A percentile compares a stretch with the other conserved stretches of the same genome.
Conservation (phyloP, 805 yeast genomes). For the Metschnikowia matae region DNA sequence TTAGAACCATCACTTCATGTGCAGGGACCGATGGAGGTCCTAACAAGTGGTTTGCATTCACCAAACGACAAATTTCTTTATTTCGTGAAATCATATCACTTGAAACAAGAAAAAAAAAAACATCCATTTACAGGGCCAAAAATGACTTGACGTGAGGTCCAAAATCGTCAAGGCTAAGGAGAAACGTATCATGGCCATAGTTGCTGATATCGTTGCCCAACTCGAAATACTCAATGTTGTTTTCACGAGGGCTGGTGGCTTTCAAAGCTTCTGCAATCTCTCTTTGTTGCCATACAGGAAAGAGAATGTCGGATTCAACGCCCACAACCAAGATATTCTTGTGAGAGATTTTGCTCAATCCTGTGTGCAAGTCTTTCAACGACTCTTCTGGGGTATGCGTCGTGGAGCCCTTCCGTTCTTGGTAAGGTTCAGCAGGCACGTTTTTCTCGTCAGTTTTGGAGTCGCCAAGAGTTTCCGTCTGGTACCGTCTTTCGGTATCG, state of each 20-base stretch:
- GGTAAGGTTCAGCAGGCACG: conserved; percentile 50
- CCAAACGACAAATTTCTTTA: neutral
- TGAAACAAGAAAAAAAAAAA: too few species aligned
- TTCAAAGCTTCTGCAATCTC: conserved; percentile 66
- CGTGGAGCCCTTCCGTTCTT: conserved; percentile 46
- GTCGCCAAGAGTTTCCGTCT: conserved; percentile 4
- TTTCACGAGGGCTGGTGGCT: conserved; percentile 22
- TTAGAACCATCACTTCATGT: too few species aligned
- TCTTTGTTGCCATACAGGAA: conserved; percentile 92
- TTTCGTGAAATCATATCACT: too few species aligned
- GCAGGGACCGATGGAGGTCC: too few species aligned
- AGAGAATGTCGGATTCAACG: conserved; percentile 86
- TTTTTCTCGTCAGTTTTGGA: conserved; percentile 9
- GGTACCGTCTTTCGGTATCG: conserved; percentile 27
- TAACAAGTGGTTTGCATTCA: too few species aligned
- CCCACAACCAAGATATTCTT: conserved; percentile 77
- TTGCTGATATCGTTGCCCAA: conserved; percentile 71
- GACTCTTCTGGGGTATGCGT: conserved; percentile 53
- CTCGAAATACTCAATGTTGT: conserved; percentile 58
- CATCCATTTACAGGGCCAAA: conserved; percentile 30
- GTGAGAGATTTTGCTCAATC: conserved; percentile 59
- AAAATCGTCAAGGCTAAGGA: conserved; percentile 72
- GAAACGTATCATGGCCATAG: conserved; percentile 90
- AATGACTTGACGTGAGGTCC: conserved; percentile 73
- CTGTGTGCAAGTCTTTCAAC: conserved; percentile 56